Percentiles rank a stretch among this genome's conserved stretches.
Evolutionary conservation across 2,329 filamentous ascomycete genomes (phyloP).

Genomic region (Magnaporthiopsis rhizophila): DNA sequence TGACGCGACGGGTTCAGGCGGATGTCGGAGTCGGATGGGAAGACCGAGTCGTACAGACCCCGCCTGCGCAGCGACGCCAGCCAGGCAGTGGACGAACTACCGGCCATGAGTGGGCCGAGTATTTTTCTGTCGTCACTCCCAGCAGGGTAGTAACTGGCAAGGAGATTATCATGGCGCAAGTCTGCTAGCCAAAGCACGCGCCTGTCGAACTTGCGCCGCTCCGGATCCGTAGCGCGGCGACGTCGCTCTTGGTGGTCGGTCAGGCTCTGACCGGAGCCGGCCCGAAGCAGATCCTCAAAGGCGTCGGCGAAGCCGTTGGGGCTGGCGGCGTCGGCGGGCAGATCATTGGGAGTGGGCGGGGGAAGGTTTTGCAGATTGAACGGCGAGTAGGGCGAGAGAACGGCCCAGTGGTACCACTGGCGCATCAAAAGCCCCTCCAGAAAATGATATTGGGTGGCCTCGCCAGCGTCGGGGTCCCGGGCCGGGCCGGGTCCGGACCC

Average conservation of each 20-base stretch:
- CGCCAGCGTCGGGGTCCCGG: neutral
- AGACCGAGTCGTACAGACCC: neutral
- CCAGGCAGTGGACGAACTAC: neutral
- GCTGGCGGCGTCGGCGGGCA: constrained; percentile 24
- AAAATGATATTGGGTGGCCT: neutral
- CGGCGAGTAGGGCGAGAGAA: constrained; percentile 36
- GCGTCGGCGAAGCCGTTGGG: constrained; percentile 47
- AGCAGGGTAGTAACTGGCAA: constrained; percentile 2
- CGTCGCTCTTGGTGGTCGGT: constrained; percentile 25
- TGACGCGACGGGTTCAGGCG: neutral
- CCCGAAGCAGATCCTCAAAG: constrained; percentile 48
- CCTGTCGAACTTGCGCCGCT: constrained; percentile 15
- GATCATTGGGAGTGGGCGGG: constrained; percentile 38
- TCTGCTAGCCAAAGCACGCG: constrained; percentile 8
- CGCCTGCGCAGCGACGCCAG: constrained; percentile 28
- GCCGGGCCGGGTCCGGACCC: neutral
- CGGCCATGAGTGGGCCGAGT: neutral
- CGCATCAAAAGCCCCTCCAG: constrained; percentile 4
- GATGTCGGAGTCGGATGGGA: neutral
- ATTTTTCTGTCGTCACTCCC: neutral
- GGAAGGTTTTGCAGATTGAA: constrained; percentile 34
- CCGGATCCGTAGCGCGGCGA: constrained; percentile 18
- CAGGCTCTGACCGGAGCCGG: constrained; percentile 28
- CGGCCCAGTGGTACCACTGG: constrained; percentile 26
- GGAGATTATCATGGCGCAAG: constrained; percentile 1